Evolutionary conservation across 768 basidiomycete genomes (phyloP).

Genomic region (Termitomyces heimii): DNA sequence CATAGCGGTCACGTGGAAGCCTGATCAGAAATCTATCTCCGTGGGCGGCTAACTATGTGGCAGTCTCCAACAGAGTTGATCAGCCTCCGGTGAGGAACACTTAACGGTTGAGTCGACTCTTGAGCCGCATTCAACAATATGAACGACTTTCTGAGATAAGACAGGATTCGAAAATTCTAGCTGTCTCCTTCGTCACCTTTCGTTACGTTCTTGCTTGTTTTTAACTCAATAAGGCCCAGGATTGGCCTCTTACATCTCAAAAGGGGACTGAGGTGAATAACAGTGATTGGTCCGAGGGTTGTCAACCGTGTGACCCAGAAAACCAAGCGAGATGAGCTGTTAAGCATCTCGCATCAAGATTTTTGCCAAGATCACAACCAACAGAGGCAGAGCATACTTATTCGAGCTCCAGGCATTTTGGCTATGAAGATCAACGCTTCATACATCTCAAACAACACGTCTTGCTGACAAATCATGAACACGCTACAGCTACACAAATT

Average conservation of each 20-base stretch:
- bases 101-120: not conserved
- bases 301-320: not conserved
- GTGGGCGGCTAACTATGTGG: not conserved
- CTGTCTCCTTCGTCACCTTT: not conserved
- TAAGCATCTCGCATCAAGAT: not conserved
- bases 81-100: not conserved
- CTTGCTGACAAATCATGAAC: not conserved
- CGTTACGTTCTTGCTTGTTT: not conserved
- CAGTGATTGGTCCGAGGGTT: not conserved
- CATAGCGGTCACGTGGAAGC: conserved; percentile 5
- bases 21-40: not conserved
- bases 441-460: not conserved
- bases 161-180: not conserved
- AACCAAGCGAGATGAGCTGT: not conserved
- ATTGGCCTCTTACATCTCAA: not conserved
- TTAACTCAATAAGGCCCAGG: not conserved
- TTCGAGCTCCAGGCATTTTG: not conserved
- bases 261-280: not conserved
- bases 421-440: not conserved
- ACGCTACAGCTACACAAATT: not conserved
- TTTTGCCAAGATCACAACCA: not conserved
- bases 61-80: not conserved
- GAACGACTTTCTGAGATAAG: not conserved
- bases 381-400: not conserved
- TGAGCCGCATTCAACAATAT: not conserved